These are phyloP conservation scores for Claviceps sorghi DNA, from an alignment of 2,329 filamentous ascomycete genomes.

Conservation along the genomic window DNA sequence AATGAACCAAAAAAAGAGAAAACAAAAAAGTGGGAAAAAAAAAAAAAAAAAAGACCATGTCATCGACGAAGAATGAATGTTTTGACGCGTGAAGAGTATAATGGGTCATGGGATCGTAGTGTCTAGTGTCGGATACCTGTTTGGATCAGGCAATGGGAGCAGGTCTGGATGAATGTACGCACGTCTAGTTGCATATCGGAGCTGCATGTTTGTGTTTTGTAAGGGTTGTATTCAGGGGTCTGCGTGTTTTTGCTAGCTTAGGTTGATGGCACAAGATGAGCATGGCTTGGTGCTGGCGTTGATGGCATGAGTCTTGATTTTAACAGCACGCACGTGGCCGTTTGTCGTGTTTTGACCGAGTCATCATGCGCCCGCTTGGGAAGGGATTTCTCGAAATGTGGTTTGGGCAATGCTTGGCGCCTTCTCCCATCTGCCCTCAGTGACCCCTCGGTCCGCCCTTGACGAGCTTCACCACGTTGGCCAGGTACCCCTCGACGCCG, in stretches of 20 bases:
- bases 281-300: too few species aligned
- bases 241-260: not conserved
- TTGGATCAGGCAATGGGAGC: not conserved
- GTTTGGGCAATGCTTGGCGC: too few species aligned
- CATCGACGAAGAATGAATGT: not conserved
- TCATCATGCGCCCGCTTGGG: too few species aligned
- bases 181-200: not conserved
- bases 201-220: not conserved
- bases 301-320: not conserved
- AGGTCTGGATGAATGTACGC: not conserved
- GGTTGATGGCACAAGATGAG: too few species aligned
- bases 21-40: too few species aligned
- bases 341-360: too few species aligned
- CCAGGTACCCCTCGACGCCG: slow-evolving; percentile 41
- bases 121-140: not conserved
- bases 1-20: too few species aligned
- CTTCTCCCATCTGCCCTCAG: slow-evolving; percentile 11
- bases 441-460: slow-evolving; percentile 29
- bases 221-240: not conserved
- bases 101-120: not conserved
- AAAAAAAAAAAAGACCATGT: not conserved
- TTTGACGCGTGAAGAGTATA: not conserved
- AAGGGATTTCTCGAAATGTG: too few species aligned
- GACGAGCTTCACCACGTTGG: slow-evolving; percentile 48
- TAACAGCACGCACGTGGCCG: too few species aligned